Base-by-base conservation (phyloP, 1,139 yeast genomes). In the Komagataea norvegica region DNA sequence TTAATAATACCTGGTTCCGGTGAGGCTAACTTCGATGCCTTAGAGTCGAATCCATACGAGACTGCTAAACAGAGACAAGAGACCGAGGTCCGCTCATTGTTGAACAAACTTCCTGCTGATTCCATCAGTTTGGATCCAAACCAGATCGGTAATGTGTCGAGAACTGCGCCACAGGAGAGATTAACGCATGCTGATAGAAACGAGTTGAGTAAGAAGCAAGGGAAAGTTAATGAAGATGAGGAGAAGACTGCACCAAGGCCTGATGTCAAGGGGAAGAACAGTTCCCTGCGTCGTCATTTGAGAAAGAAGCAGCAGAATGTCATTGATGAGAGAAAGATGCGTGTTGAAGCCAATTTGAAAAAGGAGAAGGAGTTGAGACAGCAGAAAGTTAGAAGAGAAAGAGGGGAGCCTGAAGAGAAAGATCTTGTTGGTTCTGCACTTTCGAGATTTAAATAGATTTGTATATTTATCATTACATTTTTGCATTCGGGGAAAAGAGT, bases 1-100 rank as follows among this genome's bases (percentile, higher is more conserved):
- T 55, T 93, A 41, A 83, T 93, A 48, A 74, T 91, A 41, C 98
- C 99, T 26, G 99, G 99, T 27, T 70, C 97, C 35, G 99, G 98
- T 68, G 98, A 93, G 65, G 96, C 98, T 44, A 93, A 93, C 64
- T 89, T 76, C 59, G 99, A 93, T 67, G 89, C 98, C 3, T 66
- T 88, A 56, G 98, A 93, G 62, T 64, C 81, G 54, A 93, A 93
- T 62, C 98, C 98, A 45, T 93, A 73, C 65, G 95, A 87, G 63
- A 76, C 93, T 17, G 80, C 88, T 34, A 83, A 86, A 59, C 96
- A 89, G 63, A 81, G 98, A 68, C 95, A 91, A 62, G 94, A 91
- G 65, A 74, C 76, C 40, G 98, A 93, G 68, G 95, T 93, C 31
- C 77, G 93, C 57, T 66, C 82, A 1, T 71, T 93, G 58, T 65